Evolutionary conservation across 1,284 basidiomycete genomes (phyloP).

Genomic region (Ustilago crameri): DNA sequence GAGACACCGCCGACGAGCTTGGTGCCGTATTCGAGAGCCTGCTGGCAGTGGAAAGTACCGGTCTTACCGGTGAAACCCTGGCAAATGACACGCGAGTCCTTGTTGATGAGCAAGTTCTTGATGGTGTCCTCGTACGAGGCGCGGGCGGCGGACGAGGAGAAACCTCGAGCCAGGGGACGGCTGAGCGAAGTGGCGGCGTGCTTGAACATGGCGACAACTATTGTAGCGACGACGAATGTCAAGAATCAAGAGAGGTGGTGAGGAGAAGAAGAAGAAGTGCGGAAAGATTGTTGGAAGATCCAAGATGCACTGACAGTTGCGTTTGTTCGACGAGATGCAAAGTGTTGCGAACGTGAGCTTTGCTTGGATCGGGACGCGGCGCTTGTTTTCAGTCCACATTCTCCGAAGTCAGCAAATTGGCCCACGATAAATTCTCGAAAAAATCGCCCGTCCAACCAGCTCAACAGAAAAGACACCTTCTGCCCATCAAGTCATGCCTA

Average conservation of each 20-base stretch:
- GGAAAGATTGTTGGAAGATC: background rate
- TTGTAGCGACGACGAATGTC: conserved; percentile 3
- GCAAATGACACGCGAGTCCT: conserved; percentile 77
- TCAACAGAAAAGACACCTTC: too few relatives aligned
- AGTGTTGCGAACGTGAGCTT: conserved; percentile 1
- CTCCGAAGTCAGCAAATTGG: background rate
- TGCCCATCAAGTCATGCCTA: too few relatives aligned
- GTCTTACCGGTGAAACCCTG: conserved; percentile 81
- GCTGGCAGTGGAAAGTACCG: conserved; percentile 95
- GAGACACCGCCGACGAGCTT: conserved; percentile 98
- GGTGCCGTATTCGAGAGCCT: conserved; percentile 94
- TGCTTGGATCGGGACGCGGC: conserved; percentile 6
- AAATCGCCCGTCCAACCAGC: too few relatives aligned
- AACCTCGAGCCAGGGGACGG: conserved; percentile 38
- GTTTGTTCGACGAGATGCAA: background rate
- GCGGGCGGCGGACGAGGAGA: conserved; percentile 56
- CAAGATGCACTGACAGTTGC: background rate
- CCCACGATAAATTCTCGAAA: too few relatives aligned
- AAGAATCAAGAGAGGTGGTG: conserved; percentile 2
- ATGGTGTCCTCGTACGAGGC: conserved; percentile 84
- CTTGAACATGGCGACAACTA: conserved; percentile 48
- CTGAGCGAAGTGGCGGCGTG: conserved; percentile 32
- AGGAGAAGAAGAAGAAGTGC: background rate
- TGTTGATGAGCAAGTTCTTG: conserved; percentile 89
- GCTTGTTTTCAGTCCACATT: background rate